Base-by-base conservation (phyloP, 2,329 filamentous ascomycete genomes). In the Trichoderma afroharzianum region DNA sequence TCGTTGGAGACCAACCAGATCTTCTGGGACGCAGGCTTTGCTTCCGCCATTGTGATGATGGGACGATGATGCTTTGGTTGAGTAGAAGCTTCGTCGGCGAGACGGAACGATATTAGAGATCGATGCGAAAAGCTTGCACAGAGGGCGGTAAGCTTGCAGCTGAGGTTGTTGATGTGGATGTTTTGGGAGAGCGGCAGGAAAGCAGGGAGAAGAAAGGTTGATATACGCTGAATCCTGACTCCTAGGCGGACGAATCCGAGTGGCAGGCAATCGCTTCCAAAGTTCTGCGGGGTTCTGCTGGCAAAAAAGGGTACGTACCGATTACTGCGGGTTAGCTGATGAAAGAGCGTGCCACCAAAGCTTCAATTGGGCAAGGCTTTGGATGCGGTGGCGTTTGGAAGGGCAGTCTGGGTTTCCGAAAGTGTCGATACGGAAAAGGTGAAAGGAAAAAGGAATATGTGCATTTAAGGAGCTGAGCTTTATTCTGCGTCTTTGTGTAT, bases 1-100 rank as follows among this genome's bases (percentile, higher is more conserved):
- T 89, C 87, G 76, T 87, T 88, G 82, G 85, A 87, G 75, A 81
- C 78, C 33, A 89, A 79, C 77, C 81, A 84, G 75, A 88, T 79
- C 80, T 84, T 86, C 36, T 73, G 75, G 47, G 69, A 74, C n/a
- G 73, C 71, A 55, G 77, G 68, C 71, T 77, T 78, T 47, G 75
- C 68, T 50, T 82, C 81, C 72, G 81, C 74, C 82, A 84, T 84
- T 73, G 72, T 80, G 76, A 70, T 66, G 68, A 71, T 63, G 24
- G 36, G 26, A 28, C 57, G 57, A 71, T 68, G 68, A 71, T 63
- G 24, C 33, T 26, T 6, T 61, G 15, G 4, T 53, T 53, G 14
- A 24, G 32, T n/a, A 36, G 32, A 43, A 26, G 28, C 7, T 33
- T 12, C 26, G 36, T 61, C n/a, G 67, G 18, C n/a, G n/a, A 21